Evolutionary conservation across 768 basidiomycete species (phyloP).

Genomic region (Phylloporus sp.): DNA sequence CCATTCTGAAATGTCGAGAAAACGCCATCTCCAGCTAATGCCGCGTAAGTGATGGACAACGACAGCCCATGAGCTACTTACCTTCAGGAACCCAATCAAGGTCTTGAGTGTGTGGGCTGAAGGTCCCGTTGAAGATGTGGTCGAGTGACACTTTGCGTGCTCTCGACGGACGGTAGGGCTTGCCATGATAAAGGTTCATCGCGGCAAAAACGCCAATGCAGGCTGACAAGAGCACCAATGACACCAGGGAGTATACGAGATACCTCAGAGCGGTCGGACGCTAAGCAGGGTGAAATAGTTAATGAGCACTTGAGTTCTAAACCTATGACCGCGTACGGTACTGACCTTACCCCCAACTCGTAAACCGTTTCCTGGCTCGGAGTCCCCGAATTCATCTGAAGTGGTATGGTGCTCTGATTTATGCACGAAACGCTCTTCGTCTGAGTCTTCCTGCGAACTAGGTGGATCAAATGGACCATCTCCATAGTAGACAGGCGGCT

Average conservation of each 20-base stretch:
- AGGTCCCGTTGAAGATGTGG: slow-evolving; percentile 91
- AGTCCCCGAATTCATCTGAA: slow-evolving; percentile 13
- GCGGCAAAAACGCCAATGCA: slow-evolving; percentile 80
- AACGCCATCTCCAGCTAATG: slow-evolving; percentile 88
- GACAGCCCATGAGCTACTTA: slow-evolving; percentile 30
- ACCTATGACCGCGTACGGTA: slow-evolving; percentile 5
- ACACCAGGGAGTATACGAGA: slow-evolving; percentile 58
- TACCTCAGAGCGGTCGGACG: slow-evolving; percentile 53
- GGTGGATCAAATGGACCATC: slow-evolving; percentile 77
- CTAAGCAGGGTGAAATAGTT: slow-evolving; percentile 24
- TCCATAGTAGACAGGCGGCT: slow-evolving; percentile 56
- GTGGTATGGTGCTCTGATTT: slow-evolving; percentile 33
- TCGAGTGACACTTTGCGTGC: slow-evolving; percentile 76
- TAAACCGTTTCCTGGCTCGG: slow-evolving; percentile 30
- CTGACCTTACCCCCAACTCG: slow-evolving; percentile 39
- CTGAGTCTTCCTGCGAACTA: slow-evolving; percentile 69
- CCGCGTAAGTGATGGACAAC: slow-evolving; percentile 4
- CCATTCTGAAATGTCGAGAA: slow-evolving; percentile 63
- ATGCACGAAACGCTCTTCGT: slow-evolving; percentile 44
- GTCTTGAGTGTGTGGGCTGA: slow-evolving; percentile 40
- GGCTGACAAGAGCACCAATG: slow-evolving; percentile 57
- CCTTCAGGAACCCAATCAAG: slow-evolving; percentile 94
- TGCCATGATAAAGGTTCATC: slow-evolving; percentile 56
- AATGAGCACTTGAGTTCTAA: slow-evolving; percentile 7
- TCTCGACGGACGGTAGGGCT: slow-evolving; percentile 50